Base-by-base conservation (phyloP, 805 yeast genomes). In the Metschnikowia chrysomelidarum region DNA sequence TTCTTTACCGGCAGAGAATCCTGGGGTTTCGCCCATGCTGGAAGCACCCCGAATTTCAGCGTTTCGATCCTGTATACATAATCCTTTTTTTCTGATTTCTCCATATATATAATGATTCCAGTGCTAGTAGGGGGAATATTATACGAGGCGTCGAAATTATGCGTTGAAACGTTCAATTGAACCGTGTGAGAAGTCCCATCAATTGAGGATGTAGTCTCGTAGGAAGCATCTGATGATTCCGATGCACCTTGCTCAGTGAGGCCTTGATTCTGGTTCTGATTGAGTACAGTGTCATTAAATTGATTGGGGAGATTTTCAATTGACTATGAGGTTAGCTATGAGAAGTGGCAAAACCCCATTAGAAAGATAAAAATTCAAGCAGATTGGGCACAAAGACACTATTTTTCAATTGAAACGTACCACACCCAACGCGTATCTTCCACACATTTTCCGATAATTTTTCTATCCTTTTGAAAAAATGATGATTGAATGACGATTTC, bases 1-100 rank as follows among this genome's bases (percentile, higher is more conserved):
- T 41, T 33, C 11, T 43, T 47, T 3, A 51, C 59, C 1, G 60
- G 50, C 12, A 57, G 51, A 3, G 58, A 46, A 15, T 66, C 65
- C 26, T 63, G 64, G 1, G 77, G 71, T 30, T 60, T 61, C n/a
- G 65, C 68, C 87, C 87, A 83, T 7, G 56, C 50, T 0, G 96
- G 95, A 1, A 85, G 70, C 23, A 87, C 60, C 0, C 95, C 93
- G 85, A 95, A 88, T 30, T 71, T 73, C 93, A 86, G 85, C 27
- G 71, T 69, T 37, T 74, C 73, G 18, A 64, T 38, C 0, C 48
- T 34, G 33, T 57, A 66, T 11, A 40, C 36, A 17, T 32, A 20
- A 12, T 21, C 31, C 14, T 12, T 27, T 18, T 19, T 18, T n/a
- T 19, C 21, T 1, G 29, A 24, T 1, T 51, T 27, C 3, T 39